These are phyloP conservation scores for Raphanus sativus DNA, from an alignment of 345 rosid species.

Conservation along the genomic window DNA sequence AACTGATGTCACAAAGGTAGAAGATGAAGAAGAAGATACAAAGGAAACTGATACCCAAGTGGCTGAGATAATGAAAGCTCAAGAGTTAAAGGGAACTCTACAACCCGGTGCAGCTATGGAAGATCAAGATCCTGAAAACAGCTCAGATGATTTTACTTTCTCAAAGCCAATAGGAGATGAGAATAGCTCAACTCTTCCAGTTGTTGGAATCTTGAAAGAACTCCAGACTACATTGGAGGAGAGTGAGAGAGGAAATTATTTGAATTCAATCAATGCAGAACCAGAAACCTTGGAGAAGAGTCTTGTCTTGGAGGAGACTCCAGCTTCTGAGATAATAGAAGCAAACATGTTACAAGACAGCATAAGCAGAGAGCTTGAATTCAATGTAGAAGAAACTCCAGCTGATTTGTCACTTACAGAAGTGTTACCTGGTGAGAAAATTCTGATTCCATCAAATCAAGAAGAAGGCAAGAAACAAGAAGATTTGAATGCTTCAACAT, in stretches of 20 bases:
- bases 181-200: constrained; percentile 25
- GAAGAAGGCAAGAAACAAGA: constrained; percentile 1
- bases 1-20: constrained; percentile 31
- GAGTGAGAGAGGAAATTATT: constrained; percentile 13
- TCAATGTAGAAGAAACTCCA: neutral
- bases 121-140: neutral
- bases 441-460: constrained; percentile 29
- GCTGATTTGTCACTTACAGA: constrained; percentile 24
- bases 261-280: neutral
- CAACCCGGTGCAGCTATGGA: neutral
- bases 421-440: constrained; percentile 35
- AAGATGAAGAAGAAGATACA: constrained; percentile 35
- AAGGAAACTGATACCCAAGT: constrained; percentile 18
- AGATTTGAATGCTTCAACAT: neutral
- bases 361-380: constrained; percentile 1
- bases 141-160: constrained; percentile 13
- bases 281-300: neutral
- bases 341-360: constrained; percentile 3
- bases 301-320: neutral
- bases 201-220: constrained; percentile 37
- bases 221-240: constrained; percentile 26
- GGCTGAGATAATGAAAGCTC: neutral
- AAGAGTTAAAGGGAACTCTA: neutral
- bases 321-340: neutral
- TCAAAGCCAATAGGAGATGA: neutral